Conservation (phyloP, 371 early-diverging fungal species). For the Mortierella sp. region DNA sequence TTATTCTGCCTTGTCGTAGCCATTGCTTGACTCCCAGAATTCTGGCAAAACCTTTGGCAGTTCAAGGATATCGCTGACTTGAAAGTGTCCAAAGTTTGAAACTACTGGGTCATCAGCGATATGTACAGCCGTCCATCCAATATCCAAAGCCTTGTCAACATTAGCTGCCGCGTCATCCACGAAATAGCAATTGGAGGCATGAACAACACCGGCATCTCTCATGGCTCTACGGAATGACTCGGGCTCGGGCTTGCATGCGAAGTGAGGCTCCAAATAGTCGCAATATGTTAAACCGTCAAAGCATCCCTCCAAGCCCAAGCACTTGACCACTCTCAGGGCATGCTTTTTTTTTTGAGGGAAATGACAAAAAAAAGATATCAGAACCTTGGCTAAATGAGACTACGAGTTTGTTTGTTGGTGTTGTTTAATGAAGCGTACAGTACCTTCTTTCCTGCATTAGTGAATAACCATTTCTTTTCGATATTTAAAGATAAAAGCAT, state of each 20-base stretch:
- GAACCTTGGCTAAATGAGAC: not conserved
- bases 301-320: slow-evolving; percentile 77
- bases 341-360: slow-evolving; percentile 56
- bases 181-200: slow-evolving; percentile 73
- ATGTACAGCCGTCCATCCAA: slow-evolving; percentile 84
- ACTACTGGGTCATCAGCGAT: slow-evolving; percentile 63
- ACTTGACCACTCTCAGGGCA: slow-evolving; percentile 74
- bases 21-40: slow-evolving; percentile 57
- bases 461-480: slow-evolving; percentile 85
- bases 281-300: slow-evolving; percentile 88
- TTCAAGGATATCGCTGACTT: slow-evolving; percentile 71
- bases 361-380: not conserved
- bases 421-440: slow-evolving; percentile 44
- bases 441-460: slow-evolving; percentile 83
- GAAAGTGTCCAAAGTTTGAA: slow-evolving; percentile 68
- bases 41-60: slow-evolving; percentile 72
- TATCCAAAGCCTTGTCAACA: slow-evolving; percentile 70
- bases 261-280: slow-evolving; percentile 77
- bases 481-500: slow-evolving; percentile 70
- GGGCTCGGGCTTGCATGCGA: slow-evolving; percentile 83
- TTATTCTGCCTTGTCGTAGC: not conserved
- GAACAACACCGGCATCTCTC: slow-evolving; percentile 74
- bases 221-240: slow-evolving; percentile 74
- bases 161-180: slow-evolving; percentile 84
- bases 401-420: not conserved